phyloP scores from a whole-genome alignment of 2,329 filamentous ascomycete genomes.

The Periglandula ipomoeae region DNA sequence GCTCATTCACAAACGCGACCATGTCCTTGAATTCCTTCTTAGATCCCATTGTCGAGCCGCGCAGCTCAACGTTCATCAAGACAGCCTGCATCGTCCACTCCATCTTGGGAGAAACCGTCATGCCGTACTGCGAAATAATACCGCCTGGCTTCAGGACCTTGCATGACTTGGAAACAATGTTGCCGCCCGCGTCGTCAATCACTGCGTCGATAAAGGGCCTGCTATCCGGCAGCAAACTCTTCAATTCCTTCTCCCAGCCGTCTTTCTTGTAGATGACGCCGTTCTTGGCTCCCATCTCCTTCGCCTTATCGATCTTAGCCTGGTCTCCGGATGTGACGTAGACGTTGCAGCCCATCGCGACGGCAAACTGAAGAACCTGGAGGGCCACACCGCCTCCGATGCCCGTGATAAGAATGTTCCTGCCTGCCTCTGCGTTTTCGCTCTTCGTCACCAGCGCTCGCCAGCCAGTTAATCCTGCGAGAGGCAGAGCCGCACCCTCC shows the following conservation, averaged over 20 bases:
- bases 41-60: conserved; percentile 85
- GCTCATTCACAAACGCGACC: conserved; percentile 68
- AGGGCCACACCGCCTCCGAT: conserved; percentile 90
- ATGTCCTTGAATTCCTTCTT: conserved; percentile 84
- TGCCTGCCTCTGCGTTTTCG: conserved; percentile 46
- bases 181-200: conserved; percentile 83
- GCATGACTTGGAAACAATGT: conserved; percentile 61
- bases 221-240: conserved; percentile 50
- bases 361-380: conserved; percentile 70
- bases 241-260: conserved; percentile 73
- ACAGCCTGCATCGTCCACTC: conserved; percentile 77
- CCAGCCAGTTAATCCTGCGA: conserved; percentile 85
- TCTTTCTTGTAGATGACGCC: conserved; percentile 75
- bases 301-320: conserved; percentile 67
- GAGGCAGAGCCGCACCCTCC: conserved; percentile 75
- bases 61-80: conserved; percentile 78
- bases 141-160: conserved; percentile 72
- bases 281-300: conserved; percentile 62
- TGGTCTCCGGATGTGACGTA: conserved; percentile 69
- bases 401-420: conserved; percentile 78
- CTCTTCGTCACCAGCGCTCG: conserved; percentile 74
- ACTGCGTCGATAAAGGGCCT: conserved; percentile 70
- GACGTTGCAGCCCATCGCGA: conserved; percentile 65
- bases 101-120: conserved; percentile 82
- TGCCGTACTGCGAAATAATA: conserved; percentile 79